Evolutionary conservation across 1,139 yeast genomes (phyloP), one percentile per base, ranked within the genome.

Genomic region (Blastobotrys proliferans): DNA sequence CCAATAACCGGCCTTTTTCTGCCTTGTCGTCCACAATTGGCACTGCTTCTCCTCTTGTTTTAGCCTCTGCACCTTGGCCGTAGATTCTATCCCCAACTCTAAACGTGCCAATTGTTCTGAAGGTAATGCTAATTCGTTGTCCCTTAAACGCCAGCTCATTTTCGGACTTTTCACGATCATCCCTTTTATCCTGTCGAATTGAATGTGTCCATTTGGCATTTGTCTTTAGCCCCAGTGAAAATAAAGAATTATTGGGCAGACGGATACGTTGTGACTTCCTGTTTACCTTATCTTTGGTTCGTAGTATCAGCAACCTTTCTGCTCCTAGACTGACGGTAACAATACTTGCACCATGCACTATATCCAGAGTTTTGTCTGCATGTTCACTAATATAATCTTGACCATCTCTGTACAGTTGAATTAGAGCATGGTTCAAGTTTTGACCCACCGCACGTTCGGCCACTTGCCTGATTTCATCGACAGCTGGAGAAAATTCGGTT

Each of bases 311-410:
- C 6, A 17, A 17, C 8, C 41, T 14, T 14, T 31, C 30, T 6
- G 41, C 36, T 6, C 41, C 41, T 13, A 38, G 26, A n/a, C 36
- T 38, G 13, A 38, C 36, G 5, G 35, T 38, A 4, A 38, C 25
- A 20, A 38, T 32, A 11, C 16, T 16, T 10, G 31, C 18, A 5
- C 27, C 33, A 8, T 22, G 41, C 2, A 32, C 36, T 13, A 38
- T 31, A 26, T 38, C 41, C 25, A 38, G 28, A 5, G 41, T 38
- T 26, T 38, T 38, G 25, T 38, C 41, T 13, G 31, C 19, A 30
- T 38, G 41, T 30, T 38, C 41, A 19, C 32, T 25, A 25, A 38
- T 38, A 20, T 38, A 38, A 20, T 38, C 41, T 13, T 17, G 11
- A 19, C 36, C 36, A 18, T 31, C 25, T 9, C 41, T 30, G 18